Evolutionary conservation across 805 yeast genomes (phyloP).

Genomic region (Wickerhamiella occidentalis): DNA sequence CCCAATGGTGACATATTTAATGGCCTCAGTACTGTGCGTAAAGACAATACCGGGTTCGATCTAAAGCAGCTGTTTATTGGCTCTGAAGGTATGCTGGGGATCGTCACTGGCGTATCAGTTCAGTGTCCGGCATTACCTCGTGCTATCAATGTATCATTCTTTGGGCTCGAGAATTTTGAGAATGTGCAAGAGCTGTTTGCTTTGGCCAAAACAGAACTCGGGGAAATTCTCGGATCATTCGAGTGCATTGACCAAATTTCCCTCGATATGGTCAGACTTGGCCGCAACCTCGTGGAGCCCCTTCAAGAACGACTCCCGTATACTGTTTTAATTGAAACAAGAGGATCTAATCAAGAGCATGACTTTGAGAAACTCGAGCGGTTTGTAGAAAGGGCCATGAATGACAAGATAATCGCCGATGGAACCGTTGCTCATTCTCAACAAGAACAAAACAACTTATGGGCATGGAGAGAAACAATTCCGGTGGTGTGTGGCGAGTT

Average conservation of each 20-base stretch:
- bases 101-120: slow-evolving; percentile 81
- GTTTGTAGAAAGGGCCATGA: slow-evolving; percentile 6
- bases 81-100: slow-evolving; percentile 83
- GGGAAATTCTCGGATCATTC: slow-evolving; percentile 82
- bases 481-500: slow-evolving; percentile 7
- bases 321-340: slow-evolving; percentile 12
- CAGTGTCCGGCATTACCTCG: slow-evolving; percentile 83
- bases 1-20: slow-evolving; percentile 75
- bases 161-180: slow-evolving; percentile 71
- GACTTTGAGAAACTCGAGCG: slow-evolving; percentile 12
- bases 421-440: slow-evolving; percentile 13
- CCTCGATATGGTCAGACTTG: slow-evolving; percentile 24
- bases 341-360: slow-evolving; percentile 13
- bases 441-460: slow-evolving; percentile 9
- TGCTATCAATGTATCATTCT: slow-evolving; percentile 74
- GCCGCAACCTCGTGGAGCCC: slow-evolving; percentile 45
- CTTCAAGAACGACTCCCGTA: slow-evolving; percentile 50
- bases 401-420: slow-evolving; percentile 3
- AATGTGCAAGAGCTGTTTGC: slow-evolving; percentile 74
- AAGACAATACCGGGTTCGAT: slow-evolving; percentile 93
- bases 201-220: slow-evolving; percentile 62
- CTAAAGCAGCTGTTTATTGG: slow-evolving; percentile 88
- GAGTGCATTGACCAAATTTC: slow-evolving; percentile 85
- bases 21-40: slow-evolving; percentile 74
- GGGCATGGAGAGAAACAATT: slow-evolving; percentile 14